A percentile compares a stretch with the other conserved stretches of the same genome.
phyloP scores from a whole-genome alignment of 768 basidiomycete genomes.

The Suillus ampliporus region DNA sequence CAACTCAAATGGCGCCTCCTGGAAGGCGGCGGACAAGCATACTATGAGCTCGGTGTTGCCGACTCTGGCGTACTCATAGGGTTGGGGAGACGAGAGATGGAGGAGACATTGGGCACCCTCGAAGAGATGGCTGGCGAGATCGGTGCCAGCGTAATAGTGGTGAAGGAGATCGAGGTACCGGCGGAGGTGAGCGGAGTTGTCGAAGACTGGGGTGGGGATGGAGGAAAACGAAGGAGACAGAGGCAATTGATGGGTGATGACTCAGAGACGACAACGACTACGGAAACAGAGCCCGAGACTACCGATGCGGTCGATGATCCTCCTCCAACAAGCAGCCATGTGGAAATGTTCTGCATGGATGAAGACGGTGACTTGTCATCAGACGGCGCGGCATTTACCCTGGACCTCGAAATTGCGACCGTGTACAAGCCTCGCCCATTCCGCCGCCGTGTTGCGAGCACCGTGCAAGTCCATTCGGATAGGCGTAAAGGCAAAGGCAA shows the following conservation, averaged over 20 bases:
- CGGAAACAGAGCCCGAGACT: constrained; percentile 44
- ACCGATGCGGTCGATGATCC: constrained; percentile 44
- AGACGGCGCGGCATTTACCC: constrained; percentile 40
- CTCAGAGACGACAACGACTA: constrained; percentile 41
- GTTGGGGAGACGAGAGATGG: constrained; percentile 72
- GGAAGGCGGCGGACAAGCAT: constrained; percentile 83
- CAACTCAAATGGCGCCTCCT: constrained; percentile 95
- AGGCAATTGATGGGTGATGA: constrained; percentile 33
- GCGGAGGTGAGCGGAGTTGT: constrained; percentile 48
- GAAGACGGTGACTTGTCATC: constrained; percentile 43
- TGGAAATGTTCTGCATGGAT: constrained; percentile 54
- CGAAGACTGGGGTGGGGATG: constrained; percentile 42
- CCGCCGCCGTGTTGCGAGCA: constrained; percentile 48
- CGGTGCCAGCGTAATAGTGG: constrained; percentile 88
- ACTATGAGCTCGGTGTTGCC: constrained; percentile 83
- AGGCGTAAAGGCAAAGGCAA: constrained; percentile 31
- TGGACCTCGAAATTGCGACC: constrained; percentile 70
- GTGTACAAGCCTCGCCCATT: constrained; percentile 78
- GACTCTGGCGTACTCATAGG: constrained; percentile 91
- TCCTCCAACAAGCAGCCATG: constrained; percentile 26
- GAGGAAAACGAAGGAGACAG: constrained; percentile 33
- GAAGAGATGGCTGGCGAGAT: constrained; percentile 95
- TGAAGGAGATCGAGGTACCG: constrained; percentile 86
- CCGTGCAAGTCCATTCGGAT: constrained; percentile 15
- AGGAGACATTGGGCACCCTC: constrained; percentile 82